Evolutionary conservation across 2,329 filamentous ascomycete genomes (phyloP), one percentile per base, ranked within the genome.

Genomic region (Aureobasidium lini): DNA sequence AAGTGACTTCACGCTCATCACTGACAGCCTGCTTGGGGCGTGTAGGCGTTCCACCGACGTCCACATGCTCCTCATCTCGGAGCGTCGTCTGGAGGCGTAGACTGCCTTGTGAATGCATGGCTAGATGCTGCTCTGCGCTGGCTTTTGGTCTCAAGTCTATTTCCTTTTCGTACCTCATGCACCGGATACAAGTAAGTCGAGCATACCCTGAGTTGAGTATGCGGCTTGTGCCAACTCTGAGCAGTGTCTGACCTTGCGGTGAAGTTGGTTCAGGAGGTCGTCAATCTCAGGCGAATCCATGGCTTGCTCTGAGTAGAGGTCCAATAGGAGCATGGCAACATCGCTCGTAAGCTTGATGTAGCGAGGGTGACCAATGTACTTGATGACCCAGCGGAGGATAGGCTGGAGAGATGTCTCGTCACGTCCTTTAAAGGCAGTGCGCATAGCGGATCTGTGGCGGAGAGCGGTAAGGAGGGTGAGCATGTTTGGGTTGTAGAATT

Each of bases 171-270:
- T 52, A 15, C 4, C 2, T 61, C 64, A 63, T 39, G 60, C 58
- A 31, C 77, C 79, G 56, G 81, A 78, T 67, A 88, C 83, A 64
- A 89, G 73, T 77, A 89, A 87, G 66, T 93, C 89, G 64, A 97
- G 75, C 92, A 97, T 96, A 2, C 93, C 94, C 65, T 83, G 83
- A 10, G 90, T 92, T 74, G 88, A 85, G 66, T 84, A 86, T 1
- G 93, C 92, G 69, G 88, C 81, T 74, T 96, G 89, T 23, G 90
- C 89, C 68, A 87, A 85, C 72, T 95, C 90, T 10, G 92, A 87
- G 72, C 94, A 89, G 42, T 82, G 77, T 63, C 84, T 81, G 18
- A 97, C 93, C 40, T 86, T 79, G 47, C 81, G 77, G 69, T 88
- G 84, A 63, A 96, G 77, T 50, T 79, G 79, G 66, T 83, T 80